Percentiles rank a stretch among this genome's conserved stretches.
Evolutionary conservation across 352 stramenopile genomes (phyloP).

Genomic region (Globisporangium emineosum): DNA sequence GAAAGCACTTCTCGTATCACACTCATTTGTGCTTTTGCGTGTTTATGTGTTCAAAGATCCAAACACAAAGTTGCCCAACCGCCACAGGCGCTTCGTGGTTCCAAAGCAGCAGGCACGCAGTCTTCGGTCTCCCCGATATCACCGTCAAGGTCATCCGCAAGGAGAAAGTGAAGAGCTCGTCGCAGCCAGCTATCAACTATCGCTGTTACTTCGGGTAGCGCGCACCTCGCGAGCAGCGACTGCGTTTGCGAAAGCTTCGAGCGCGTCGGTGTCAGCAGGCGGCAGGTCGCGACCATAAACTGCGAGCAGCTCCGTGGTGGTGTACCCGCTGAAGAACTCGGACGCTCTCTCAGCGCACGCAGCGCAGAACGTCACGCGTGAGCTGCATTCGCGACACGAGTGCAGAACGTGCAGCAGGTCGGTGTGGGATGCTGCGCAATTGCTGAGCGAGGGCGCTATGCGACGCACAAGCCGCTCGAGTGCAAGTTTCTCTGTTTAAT

Average conservation of each 20-base stretch:
- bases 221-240: slow-evolving; percentile 38
- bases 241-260: slow-evolving; percentile 40
- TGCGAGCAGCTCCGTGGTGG: slow-evolving; percentile 41
- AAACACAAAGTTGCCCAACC: no score
- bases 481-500: slow-evolving; percentile 38
- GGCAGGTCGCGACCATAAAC: slow-evolving; percentile 60
- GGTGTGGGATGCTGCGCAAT: slow-evolving; percentile 42
- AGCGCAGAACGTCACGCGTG: slow-evolving; percentile 51
- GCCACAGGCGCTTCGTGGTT: no score
- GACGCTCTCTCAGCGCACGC: slow-evolving; percentile 40
- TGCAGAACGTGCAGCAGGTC: slow-evolving; percentile 64
- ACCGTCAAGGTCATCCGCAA: neutral
- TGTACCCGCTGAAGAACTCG: slow-evolving; percentile 67
- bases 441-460: slow-evolving; percentile 59
- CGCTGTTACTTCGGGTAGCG: slow-evolving; percentile 22
- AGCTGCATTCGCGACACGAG: slow-evolving; percentile 46
- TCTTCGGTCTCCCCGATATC: neutral
- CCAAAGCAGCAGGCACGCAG: neutral
- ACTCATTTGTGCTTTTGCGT: no score
- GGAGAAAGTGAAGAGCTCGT: neutral
- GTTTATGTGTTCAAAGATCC: no score
- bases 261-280: slow-evolving; percentile 38
- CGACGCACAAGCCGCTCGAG: slow-evolving; percentile 62
- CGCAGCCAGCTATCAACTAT: neutral
- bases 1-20: no score